phyloP scores from a whole-genome alignment of 2,329 filamentous ascomycete species.

The Emergomyces africanus region DNA sequence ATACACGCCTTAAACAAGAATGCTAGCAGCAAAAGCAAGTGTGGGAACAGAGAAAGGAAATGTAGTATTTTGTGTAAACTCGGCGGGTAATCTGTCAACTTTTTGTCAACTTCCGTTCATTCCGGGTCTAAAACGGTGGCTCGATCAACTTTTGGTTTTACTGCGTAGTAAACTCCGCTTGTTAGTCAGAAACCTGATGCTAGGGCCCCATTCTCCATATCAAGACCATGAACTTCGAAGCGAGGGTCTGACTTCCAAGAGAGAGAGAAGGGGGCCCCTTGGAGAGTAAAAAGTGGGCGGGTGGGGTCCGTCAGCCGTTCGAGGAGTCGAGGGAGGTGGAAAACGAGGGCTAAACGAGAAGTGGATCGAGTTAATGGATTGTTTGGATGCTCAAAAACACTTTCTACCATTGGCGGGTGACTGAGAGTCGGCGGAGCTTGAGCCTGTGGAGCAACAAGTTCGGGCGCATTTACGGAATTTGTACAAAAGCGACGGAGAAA shows the following conservation, averaged over 20 bases:
- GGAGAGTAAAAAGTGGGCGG: background rate
- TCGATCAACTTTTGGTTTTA: too few species aligned
- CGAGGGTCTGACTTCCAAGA: background rate
- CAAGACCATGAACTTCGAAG: background rate
- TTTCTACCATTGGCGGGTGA: background rate
- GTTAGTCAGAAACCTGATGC: background rate
- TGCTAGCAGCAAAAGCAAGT: too few species aligned
- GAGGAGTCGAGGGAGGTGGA: background rate
- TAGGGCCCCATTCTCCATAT: background rate
- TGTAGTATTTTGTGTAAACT: background rate
- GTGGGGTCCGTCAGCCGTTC: background rate
- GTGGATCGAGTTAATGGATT: background rate
- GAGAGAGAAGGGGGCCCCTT: background rate
- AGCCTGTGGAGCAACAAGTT: background rate
- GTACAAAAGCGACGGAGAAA: background rate
- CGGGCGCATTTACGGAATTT: background rate
- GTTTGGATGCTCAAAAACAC: background rate
- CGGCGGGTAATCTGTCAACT: background rate
- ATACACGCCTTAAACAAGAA: too few species aligned
- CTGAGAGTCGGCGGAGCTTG: background rate
- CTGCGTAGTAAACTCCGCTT: background rate
- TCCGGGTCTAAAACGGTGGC: background rate
- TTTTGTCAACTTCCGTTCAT: background rate
- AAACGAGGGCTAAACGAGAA: background rate
- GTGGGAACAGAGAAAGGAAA: too few species aligned